phyloP scores from a whole-genome alignment of 306 rosid genomes.

The Myrica gale region DNA sequence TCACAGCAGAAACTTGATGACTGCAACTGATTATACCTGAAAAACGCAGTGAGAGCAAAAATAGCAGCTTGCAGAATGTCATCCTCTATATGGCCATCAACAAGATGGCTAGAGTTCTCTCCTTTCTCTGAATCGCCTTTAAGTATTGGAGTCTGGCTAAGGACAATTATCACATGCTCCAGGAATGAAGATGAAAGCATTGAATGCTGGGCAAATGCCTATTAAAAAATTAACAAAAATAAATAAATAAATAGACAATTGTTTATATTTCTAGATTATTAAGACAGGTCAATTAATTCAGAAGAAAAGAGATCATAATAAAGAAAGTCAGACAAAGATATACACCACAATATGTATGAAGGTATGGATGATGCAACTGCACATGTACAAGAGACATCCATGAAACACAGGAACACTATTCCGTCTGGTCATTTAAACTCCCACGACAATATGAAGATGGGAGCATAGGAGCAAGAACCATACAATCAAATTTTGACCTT shows the following conservation, averaged over 20 bases:
- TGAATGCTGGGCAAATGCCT: conserved; percentile 95
- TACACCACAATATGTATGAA: neutral
- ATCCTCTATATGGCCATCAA: conserved; percentile 58
- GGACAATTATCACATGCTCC: conserved; percentile 75
- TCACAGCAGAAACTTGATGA: conserved; percentile 20
- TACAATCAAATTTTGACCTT: too few relatives aligned
- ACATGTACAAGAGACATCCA: neutral
- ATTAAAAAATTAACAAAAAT: conserved; percentile 19
- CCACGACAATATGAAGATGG: too few relatives aligned
- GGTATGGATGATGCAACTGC: neutral
- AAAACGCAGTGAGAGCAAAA: conserved; percentile 88
- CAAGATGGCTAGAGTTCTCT: conserved; percentile 49
- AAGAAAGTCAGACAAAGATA: neutral
- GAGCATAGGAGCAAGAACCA: too few relatives aligned
- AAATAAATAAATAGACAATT: neutral
- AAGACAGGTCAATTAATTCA: neutral
- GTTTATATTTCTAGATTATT: neutral
- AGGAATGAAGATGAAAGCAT: conserved; percentile 73
- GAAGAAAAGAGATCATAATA: neutral
- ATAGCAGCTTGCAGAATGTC: conserved; percentile 80
- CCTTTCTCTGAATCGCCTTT: conserved; percentile 56
- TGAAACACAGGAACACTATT: neutral
- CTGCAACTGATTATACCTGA: conserved; percentile 52
- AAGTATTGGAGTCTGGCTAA: conserved; percentile 62
- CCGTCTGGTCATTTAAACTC: too few relatives aligned